Percentiles rank a stretch among this genome's conserved stretches.
phyloP scores from a whole-genome alignment of 169 alveolate genomes.

The Plasmodium coatneyi region DNA sequence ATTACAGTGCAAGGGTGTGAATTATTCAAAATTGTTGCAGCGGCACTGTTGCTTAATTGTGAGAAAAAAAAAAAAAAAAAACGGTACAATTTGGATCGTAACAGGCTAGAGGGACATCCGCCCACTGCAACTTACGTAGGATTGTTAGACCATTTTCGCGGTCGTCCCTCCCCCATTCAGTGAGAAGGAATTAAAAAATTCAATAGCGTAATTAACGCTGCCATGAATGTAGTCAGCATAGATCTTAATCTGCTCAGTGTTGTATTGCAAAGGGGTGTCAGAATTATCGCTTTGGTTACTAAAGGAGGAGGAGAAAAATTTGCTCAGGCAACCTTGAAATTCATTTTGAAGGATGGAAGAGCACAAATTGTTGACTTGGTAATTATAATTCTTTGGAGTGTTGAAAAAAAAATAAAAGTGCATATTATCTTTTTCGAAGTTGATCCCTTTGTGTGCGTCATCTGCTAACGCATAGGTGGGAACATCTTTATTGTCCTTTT shows the following conservation, averaged over 20 bases:
- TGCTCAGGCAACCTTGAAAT: constrained; percentile 52
- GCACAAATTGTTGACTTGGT: constrained; percentile 37
- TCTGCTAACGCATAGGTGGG: background rate
- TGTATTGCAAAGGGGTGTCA: constrained; percentile 18
- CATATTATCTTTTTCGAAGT: background rate
- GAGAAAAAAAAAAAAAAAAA: background rate
- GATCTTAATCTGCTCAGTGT: constrained; percentile 40
- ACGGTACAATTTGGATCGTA: background rate
- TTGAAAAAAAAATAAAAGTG: constrained; percentile 67
- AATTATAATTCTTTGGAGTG: constrained; percentile 44
- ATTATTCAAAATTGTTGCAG: background rate
- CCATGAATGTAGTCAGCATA: constrained; percentile 34
- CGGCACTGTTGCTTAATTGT: background rate
- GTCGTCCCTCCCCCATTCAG: background rate
- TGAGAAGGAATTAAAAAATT: constrained; percentile 50
- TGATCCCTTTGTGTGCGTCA: background rate
- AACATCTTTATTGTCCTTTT: background rate
- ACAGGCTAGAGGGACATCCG: background rate
- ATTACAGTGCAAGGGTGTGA: background rate
- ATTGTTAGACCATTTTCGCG: background rate
- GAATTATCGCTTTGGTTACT: background rate
- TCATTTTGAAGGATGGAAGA: constrained; percentile 70
- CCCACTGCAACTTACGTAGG: background rate
- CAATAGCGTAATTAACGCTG: constrained; percentile 37
- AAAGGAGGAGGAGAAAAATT: constrained; percentile 58